phyloP scores from a whole-genome alignment of 1,284 basidiomycete genomes.

The Fomitopsis schrenkii region DNA sequence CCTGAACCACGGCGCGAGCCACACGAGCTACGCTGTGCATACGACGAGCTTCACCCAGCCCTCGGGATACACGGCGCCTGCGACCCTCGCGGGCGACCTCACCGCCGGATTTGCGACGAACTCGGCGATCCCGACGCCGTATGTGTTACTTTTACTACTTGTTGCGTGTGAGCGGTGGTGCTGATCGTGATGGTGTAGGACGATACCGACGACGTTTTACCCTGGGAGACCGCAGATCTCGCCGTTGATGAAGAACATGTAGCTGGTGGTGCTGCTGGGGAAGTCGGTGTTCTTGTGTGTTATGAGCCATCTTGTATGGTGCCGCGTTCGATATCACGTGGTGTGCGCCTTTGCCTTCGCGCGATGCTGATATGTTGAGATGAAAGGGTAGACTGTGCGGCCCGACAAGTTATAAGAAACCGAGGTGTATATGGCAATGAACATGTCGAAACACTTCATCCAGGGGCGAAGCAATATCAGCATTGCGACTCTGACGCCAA shows the following conservation, averaged over 20 bases:
- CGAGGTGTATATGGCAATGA: no score
- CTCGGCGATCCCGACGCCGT: slow-evolving; percentile 30
- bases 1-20: slow-evolving; percentile 19
- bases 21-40: slow-evolving; percentile 22
- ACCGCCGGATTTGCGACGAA: slow-evolving; percentile 25
- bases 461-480: no score
- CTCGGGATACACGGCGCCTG: slow-evolving; percentile 25
- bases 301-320: no score
- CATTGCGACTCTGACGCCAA: no score
- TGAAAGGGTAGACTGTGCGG: no score
- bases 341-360: no score
- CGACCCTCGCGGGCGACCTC: slow-evolving; percentile 27
- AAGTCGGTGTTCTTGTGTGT: no score
- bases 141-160: slow-evolving; percentile 7
- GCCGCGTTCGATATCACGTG: no score
- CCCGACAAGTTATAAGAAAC: no score
- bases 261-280: not conserved
- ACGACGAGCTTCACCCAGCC: slow-evolving; percentile 22
- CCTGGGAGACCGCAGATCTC: slow-evolving; percentile 26
- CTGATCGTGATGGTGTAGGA: slow-evolving; percentile 11
- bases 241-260: slow-evolving; percentile 22
- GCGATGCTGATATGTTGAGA: no score
- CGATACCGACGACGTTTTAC: slow-evolving; percentile 30
- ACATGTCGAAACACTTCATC: no score
- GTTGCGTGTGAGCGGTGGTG: not conserved